Base-by-base conservation (phyloP, 164 flowering plant species). In the Santalum album region DNA sequence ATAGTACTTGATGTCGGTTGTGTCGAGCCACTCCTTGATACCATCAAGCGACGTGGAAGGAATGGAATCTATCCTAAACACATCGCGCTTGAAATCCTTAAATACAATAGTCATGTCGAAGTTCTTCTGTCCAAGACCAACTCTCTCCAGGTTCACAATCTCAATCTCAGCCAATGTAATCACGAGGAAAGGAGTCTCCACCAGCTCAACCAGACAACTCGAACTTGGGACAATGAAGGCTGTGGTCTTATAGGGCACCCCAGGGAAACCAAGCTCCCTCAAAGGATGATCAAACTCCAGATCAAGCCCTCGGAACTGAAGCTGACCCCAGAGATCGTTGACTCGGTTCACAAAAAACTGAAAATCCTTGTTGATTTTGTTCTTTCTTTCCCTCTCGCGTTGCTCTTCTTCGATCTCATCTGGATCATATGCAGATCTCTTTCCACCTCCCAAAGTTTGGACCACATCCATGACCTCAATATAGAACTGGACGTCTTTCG, bases 381-480 rank as follows among this genome's bases (percentile, higher is more conserved):
- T 89, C 67, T 83, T 86, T 29, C 87, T 53, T 0, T 80, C 87
- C 56, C 91, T 78, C 61, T 88, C 94, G 34, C 89, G 51, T 38
- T 82, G 94, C 54, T 89, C 91, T 58, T 84, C 95, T 63, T 86
- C 96, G 23, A 84, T 79, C 71, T 86, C 95, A 71, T 84, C 91
- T 0, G 87, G 95, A 55, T 89, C 96, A 73, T 89, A 70, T 17
- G 87, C 79, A 49, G 91, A 89, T 45, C 96, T 73, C 60, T 59
- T 83, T 23, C 84, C 80, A 43, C 91, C 87, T 15, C 91, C 91
- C 15, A 86, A 35, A 10, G 82, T 84, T 69, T 86, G 95, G 1
- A 89, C 96, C 57, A 73, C 74, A 64, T 86, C 96, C 91, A 86
- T 89, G 57, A 89, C 96, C 65, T 89, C 91, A 58, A 79, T 80